Conservation (phyloP, 768 basidiomycete genomes). For the Cantharellus cinnabarinus region DNA sequence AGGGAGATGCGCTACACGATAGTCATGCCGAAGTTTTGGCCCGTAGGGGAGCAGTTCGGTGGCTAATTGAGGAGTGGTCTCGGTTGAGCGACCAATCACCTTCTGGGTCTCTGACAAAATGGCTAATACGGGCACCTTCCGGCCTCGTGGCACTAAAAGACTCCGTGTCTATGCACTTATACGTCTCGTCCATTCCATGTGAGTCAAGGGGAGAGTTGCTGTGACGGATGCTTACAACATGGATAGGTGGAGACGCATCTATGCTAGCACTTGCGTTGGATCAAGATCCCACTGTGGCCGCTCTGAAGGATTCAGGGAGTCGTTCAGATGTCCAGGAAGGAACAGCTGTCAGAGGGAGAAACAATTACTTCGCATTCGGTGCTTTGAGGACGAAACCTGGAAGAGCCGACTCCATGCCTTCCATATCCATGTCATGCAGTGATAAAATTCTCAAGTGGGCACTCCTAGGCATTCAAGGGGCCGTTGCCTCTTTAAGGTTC, state of each 20-base stretch:
- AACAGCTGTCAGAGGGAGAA: constrained; percentile 47
- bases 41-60: constrained; percentile 52
- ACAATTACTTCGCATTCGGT: constrained; percentile 54
- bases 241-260: constrained; percentile 73
- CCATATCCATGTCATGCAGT: constrained; percentile 77
- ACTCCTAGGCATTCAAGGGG: constrained; percentile 70
- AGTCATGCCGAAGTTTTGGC: constrained; percentile 88
- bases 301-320: constrained; percentile 28
- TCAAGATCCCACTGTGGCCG: constrained; percentile 59
- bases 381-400: constrained; percentile 87
- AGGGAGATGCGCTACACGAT: constrained; percentile 71
- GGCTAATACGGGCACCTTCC: too few species aligned
- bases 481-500: constrained; percentile 32
- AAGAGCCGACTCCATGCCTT: constrained; percentile 68
- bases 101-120: too few species aligned
- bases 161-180: constrained; percentile 38
- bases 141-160: constrained; percentile 27
- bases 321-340: constrained; percentile 16
- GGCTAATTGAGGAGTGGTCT: constrained; percentile 49
- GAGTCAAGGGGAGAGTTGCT: constrained; percentile 8
- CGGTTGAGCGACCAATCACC: too few species aligned
- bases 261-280: constrained; percentile 50
- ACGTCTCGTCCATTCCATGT: constrained; percentile 55
- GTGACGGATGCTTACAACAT: not conserved
- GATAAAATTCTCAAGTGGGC: constrained; percentile 88